Evolutionary conservation across 768 basidiomycete genomes (phyloP), one percentile per base, ranked within the genome.

Genomic region (Dioszegia hungarica): DNA sequence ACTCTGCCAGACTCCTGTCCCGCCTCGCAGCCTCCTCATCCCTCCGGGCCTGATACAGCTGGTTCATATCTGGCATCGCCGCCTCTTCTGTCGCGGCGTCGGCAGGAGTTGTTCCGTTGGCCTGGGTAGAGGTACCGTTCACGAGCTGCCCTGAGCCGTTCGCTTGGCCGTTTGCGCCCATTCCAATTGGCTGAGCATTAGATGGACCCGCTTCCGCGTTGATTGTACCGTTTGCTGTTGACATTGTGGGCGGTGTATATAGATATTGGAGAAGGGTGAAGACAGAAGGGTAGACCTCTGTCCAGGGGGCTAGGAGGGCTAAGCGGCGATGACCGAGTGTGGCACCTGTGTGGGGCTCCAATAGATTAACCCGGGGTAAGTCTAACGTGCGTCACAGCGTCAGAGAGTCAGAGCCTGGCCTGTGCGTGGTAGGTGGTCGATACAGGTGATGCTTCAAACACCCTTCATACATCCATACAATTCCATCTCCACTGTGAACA

Each of bases 1-100:
- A 93, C 72, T 97, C 91, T 5, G 89, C 89, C 46, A 98, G 75
- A 0, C 89, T 93, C 47, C 87, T 82, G 77, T 97, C 93, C 70
- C 90, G 90, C 65, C 88, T 80, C 0, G 88, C 89, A 15, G 70
- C 56, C 56, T 77, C 74, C 22, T 67, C 63, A 33, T 73, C 75
- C 50, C 67, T 61, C 50, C 59, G 53, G 24, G 63, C 64, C 14
- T 67, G 63, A 49, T 66, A 72, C 29, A 72, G 40, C 46, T 66
- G 52, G 5, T 52, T 43, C 29, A 61, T 31, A 48, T 56, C 56
- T 12, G 28, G 49, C 25, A 37, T 36, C 38, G 15, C 49, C 3
- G 28, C n/a, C 5, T 28, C 51, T 25, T 27, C 37, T 41, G 47
- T n/a, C 36, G 22, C 19, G n/a, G 28, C 6, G 31, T 25, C 28